Conservation (phyloP, 1,284 basidiomycete species). For the Sanghuangporus weigelae region DNA sequence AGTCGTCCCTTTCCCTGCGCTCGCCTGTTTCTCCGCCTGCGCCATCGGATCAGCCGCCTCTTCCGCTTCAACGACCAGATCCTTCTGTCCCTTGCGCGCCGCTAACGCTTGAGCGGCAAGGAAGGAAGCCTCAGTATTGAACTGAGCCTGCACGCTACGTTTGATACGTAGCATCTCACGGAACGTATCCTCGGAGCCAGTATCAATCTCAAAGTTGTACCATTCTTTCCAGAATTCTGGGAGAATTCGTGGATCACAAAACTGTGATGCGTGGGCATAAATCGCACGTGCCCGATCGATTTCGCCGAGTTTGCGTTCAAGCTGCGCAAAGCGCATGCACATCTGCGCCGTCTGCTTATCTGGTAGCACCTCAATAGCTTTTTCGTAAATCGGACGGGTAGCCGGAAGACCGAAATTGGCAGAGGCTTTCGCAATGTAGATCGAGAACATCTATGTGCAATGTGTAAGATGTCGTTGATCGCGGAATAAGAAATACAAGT, state of each 20-base stretch:
- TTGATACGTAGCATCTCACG: slow-evolving; percentile 98
- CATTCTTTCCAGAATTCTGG: slow-evolving; percentile 95
- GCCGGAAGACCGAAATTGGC: slow-evolving; percentile 95
- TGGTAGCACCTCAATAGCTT: slow-evolving; percentile 90
- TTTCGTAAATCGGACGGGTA: slow-evolving; percentile 95
- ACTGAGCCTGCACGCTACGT: slow-evolving; percentile 95
- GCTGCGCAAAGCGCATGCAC: slow-evolving; percentile 91
- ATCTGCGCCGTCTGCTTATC: slow-evolving; percentile 96
- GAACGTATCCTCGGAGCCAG: slow-evolving; percentile 98
- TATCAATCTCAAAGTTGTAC: slow-evolving; percentile 97
- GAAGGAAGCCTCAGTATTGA: slow-evolving; percentile 93
- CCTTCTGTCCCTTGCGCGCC: slow-evolving; percentile 49
- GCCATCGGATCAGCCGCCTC: slow-evolving; percentile 66
- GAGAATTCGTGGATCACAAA: slow-evolving; percentile 92
- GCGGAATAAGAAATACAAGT: background rate
- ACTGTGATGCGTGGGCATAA: slow-evolving; percentile 96
- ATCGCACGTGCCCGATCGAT: slow-evolving; percentile 96
- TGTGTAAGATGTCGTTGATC: background rate
- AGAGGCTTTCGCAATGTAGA: slow-evolving; percentile 97
- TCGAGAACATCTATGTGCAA: slow-evolving; percentile 77
- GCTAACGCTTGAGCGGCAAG: slow-evolving; percentile 81
- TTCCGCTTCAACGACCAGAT: slow-evolving; percentile 48
- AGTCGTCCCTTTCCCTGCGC: slow-evolving; percentile 41
- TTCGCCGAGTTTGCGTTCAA: slow-evolving; percentile 98
- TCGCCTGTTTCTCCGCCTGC: slow-evolving; percentile 52